Conservation (phyloP, 2,329 filamentous ascomycete genomes). For the Beauveria rudraprayagi region DNA sequence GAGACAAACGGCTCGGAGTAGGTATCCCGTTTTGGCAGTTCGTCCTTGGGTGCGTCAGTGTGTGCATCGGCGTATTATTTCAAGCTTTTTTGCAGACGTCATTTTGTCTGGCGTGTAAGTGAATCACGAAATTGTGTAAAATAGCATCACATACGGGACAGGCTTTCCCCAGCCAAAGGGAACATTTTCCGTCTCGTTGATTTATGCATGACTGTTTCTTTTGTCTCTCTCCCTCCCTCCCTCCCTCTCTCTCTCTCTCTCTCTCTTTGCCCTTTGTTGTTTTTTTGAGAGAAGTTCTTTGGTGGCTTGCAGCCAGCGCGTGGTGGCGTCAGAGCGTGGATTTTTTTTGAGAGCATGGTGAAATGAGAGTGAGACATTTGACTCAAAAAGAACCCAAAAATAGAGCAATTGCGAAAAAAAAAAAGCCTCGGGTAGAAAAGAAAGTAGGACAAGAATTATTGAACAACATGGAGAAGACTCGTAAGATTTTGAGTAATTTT, state of each 20-base stretch:
- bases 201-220: background rate
- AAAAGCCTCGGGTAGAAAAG: background rate
- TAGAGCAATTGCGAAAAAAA: background rate
- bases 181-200: background rate
- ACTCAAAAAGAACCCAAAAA: conserved; percentile 6
- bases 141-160: background rate
- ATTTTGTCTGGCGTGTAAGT: background rate
- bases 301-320: background rate
- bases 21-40: conserved; percentile 3
- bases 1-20: conserved; percentile 9
- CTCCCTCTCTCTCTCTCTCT: too few relatives aligned
- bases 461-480: background rate
- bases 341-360: background rate
- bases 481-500: too few relatives aligned
- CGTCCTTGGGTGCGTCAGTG: background rate
- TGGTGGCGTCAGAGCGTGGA: background rate
- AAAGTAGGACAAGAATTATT: background rate
- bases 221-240: background rate
- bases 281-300: background rate
- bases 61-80: background rate
- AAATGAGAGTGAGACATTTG: conserved; percentile 9
- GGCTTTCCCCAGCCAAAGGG: background rate
- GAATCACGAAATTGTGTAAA: background rate
- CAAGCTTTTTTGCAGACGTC: too few relatives aligned
- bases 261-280: background rate